Evolutionary conservation across 2,329 filamentous ascomycete genomes (phyloP), one percentile per base, ranked within the genome.

Genomic region (Podosphaera xanthii): DNA sequence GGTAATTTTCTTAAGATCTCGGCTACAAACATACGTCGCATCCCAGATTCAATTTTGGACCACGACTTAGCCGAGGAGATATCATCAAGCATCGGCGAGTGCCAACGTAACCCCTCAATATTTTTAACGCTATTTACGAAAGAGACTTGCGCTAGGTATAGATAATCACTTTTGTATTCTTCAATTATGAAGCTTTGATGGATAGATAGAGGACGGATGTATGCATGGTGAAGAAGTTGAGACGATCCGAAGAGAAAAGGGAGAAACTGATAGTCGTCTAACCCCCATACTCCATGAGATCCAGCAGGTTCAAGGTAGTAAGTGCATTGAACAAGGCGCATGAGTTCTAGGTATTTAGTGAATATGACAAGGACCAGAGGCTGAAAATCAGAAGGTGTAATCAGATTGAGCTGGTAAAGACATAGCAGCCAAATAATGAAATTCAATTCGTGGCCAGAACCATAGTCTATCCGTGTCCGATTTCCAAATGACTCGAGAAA

Each of bases 51-150:
- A 57, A 98, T 86, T 75, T 98, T 98, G 63, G 72, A 74, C 92
- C 92, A 98, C 46, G 77, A 86, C 70, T 87, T 90, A 14, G 91
- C 86, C 0, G 87, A 83, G 2, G 86, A 92, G 63, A 98, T 98
- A 70, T 98, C 92, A 69, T 98, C 92, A 22, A 98, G 80, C 94
- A 98, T 97, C 2, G 94, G 92, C 63, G 84, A 90, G 68, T 98
- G 94, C 92, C 92, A 98, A 52, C 92, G 80, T 61, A 98, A 74
- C 0, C 90, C 91, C 67, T 94, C 88, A 60, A 96, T 90, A 0
- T 88, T 95, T 75, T 98, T 98, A 60, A 94, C 94, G 65, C 83
- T 87, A 72, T 97, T 96, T 60, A 98, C 91, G 72, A 94, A 98
- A 58, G 79, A 78, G 34, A 98, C 87, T 71, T 97, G 92, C 58